Evolutionary conservation across 176 grass and related monocot species (phyloP).

Genomic region (Phoenix roebelenii): DNA sequence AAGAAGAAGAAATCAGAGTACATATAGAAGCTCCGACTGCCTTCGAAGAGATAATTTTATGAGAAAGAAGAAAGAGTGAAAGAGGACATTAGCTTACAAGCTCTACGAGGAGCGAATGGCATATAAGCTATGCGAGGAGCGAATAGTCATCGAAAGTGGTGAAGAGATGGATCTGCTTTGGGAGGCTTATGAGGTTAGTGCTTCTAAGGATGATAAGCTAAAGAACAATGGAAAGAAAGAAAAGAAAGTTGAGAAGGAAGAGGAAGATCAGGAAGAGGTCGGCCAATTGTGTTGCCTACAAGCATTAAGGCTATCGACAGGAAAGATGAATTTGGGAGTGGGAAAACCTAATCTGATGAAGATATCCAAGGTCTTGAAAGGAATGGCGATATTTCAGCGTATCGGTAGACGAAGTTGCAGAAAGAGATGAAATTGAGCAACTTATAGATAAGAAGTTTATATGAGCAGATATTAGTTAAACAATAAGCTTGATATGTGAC

Average conservation of each 20-base stretch:
- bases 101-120: conserved; percentile 86
- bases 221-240: conserved; percentile 2
- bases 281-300: conserved; percentile 80
- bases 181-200: conserved; percentile 86
- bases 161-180: conserved; percentile 94
- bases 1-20: conserved; percentile 34
- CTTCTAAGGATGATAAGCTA: neutral
- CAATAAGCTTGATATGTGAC: too few species aligned
- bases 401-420: conserved; percentile 22
- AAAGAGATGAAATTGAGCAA: conserved; percentile 5
- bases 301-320: conserved; percentile 68
- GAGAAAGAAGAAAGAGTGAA: conserved; percentile 68
- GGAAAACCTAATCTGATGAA: conserved; percentile 73
- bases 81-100: conserved; percentile 84
- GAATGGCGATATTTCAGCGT: conserved; percentile 48
- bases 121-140: conserved; percentile 31
- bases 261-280: conserved; percentile 6
- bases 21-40: conserved; percentile 28
- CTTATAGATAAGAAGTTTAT: too few species aligned
- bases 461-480: too few species aligned
- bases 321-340: conserved; percentile 80
- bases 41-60: conserved; percentile 42
- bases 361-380: conserved; percentile 71
- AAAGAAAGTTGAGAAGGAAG: too few species aligned
- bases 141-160: conserved; percentile 27